Conservation (phyloP, 1,284 basidiomycete species). For the Trametes polyzona region DNA sequence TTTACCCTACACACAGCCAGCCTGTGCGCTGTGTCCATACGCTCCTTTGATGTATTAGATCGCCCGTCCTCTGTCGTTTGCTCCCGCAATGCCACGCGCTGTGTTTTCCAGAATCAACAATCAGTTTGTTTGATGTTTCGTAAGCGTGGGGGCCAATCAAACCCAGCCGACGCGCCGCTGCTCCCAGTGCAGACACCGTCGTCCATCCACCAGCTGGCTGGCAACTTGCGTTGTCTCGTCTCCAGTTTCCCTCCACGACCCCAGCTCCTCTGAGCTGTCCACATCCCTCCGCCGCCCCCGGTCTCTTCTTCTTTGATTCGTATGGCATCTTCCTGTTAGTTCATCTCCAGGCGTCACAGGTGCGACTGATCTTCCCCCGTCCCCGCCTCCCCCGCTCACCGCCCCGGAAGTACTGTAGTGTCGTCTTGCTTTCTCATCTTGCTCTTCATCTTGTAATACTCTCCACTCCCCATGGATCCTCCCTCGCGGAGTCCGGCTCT, state of each 20-base stretch:
- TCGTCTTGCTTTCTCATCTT: conserved; percentile 30
- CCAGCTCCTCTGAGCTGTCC: conserved; percentile 31
- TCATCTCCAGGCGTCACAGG: conserved; percentile 32
- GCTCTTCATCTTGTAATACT: conserved; percentile 16
- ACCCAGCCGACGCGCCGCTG: conserved; percentile 25
- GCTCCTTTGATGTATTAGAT: conserved; percentile 13
- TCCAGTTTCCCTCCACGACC: neutral
- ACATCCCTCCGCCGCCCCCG: conserved; percentile 9
- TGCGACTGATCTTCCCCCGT: conserved; percentile 14
- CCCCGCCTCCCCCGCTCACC: conserved; percentile 17
- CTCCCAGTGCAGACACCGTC: no score
- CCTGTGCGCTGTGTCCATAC: conserved; percentile 5
- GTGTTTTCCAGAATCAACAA: conserved; percentile 21
- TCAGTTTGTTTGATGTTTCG: conserved; percentile 28
- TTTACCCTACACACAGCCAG: neutral
- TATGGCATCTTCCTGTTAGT: conserved; percentile 34
- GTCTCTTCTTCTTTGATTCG: conserved; percentile 17
- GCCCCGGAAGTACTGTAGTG: conserved; percentile 21
- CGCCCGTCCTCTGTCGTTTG: neutral
- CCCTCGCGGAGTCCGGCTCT: conserved; percentile 76
- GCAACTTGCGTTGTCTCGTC: conserved; percentile 12
- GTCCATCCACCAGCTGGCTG: conserved; percentile 18
- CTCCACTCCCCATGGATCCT: conserved; percentile 38
- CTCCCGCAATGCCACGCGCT: neutral
- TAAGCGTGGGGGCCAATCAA: conserved; percentile 33